A percentile compares a stretch with the other conserved stretches of the same genome.
These are phyloP conservation scores for Gryganskiella cystojenkinii DNA, from an alignment of 192 early-diverging fungal species.

Conservation along the genomic window DNA sequence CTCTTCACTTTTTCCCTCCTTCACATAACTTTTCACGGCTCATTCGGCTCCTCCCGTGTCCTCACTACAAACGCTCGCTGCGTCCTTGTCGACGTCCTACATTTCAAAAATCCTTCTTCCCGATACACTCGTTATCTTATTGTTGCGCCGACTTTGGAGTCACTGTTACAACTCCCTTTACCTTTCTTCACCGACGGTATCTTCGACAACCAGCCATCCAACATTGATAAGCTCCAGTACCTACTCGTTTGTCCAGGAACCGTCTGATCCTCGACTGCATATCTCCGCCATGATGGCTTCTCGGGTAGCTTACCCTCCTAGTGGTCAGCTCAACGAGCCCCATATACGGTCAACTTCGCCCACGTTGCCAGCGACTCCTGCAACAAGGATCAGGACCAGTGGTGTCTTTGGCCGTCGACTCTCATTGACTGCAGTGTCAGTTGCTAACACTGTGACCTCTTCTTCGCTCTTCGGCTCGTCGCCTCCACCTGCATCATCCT, in stretches of 20 bases:
- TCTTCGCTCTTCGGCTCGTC: constrained; percentile 48
- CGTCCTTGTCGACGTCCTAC: too few species aligned
- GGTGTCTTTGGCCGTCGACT: constrained; percentile 36
- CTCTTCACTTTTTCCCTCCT: neutral
- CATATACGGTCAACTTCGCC: constrained; percentile 24
- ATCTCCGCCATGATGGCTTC: constrained; percentile 23
- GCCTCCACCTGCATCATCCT: constrained; percentile 20
- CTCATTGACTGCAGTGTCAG: constrained; percentile 44
- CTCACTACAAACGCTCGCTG: too few species aligned
- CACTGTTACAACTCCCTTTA: too few species aligned
- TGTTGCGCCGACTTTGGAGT: too few species aligned
- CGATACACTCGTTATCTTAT: too few species aligned
- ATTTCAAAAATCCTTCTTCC: too few species aligned
- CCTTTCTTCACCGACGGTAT: too few species aligned
- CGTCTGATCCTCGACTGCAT: neutral
- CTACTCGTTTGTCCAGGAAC: too few species aligned
- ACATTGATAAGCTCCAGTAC: too few species aligned
- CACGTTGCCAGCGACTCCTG: constrained; percentile 25
- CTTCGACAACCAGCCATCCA: too few species aligned
- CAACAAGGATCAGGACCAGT: constrained; percentile 49
- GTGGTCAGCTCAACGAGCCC: constrained; percentile 11
- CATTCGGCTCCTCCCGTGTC: neutral
- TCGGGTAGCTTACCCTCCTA: constrained; percentile 29
- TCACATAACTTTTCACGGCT: neutral
- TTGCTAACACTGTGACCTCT: constrained; percentile 38